phyloP scores from a whole-genome alignment of 1,284 basidiomycete genomes.

The Boletus semigastroideus region DNA sequence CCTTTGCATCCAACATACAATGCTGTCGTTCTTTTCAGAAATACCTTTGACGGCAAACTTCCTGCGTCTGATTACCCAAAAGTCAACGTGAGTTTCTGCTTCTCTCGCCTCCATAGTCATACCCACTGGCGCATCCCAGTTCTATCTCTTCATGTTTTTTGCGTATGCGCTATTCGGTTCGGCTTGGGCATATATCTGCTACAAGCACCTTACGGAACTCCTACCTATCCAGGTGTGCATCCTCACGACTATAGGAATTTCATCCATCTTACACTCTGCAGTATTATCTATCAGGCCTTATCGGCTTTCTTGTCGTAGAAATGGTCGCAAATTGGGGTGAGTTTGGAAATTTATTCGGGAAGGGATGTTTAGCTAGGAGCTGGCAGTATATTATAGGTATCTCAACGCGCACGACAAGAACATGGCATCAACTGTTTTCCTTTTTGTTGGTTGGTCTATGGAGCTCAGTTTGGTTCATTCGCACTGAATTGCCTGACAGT shows the following conservation, averaged over 20 bases:
- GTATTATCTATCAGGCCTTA: constrained; percentile 93
- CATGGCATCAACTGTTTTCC: constrained; percentile 74
- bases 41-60: constrained; percentile 86
- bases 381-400: constrained; percentile 79
- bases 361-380: constrained; percentile 1
- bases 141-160: constrained; percentile 84
- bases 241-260: neutral
- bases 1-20: constrained; percentile 78
- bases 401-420: constrained; percentile 86
- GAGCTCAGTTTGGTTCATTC: neutral
- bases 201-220: constrained; percentile 78
- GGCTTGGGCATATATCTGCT: constrained; percentile 86
- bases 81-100: constrained; percentile 71
- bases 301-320: constrained; percentile 88
- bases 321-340: constrained; percentile 88
- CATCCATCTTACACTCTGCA: constrained; percentile 37
- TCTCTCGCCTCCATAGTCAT: neutral
- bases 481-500: constrained; percentile 43
- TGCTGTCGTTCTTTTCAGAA: constrained; percentile 84
- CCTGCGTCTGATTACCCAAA: constrained; percentile 98
- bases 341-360: constrained; percentile 13
- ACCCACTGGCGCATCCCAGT: constrained; percentile 46
- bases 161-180: constrained; percentile 70
- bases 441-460: constrained; percentile 70
- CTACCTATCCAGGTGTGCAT: constrained; percentile 76